Conservation (phyloP, 2,329 filamentous ascomycete species). For the Colletotrichum spinosum region DNA sequence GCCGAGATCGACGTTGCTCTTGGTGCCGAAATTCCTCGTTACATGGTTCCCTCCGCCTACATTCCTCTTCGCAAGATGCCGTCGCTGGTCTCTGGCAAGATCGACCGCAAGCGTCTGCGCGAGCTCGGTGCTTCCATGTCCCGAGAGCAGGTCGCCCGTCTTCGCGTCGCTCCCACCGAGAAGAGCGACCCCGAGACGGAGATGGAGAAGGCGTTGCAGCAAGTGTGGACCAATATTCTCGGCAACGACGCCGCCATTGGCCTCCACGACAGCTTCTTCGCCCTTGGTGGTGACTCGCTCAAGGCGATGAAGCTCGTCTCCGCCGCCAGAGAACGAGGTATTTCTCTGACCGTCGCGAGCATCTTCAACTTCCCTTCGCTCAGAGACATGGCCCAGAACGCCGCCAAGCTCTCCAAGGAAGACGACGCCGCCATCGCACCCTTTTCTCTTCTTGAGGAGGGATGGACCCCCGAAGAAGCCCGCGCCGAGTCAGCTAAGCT, state of each 20-base stretch:
- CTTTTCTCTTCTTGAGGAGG: conserved; percentile 54
- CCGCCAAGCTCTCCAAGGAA: conserved; percentile 41
- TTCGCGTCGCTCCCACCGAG: conserved; percentile 45
- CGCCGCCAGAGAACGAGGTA: conserved; percentile 51
- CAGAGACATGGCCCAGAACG: conserved; percentile 55
- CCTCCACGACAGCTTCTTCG: conserved; percentile 58
- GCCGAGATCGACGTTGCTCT: conserved; percentile 46
- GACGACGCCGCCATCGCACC: conserved; percentile 39
- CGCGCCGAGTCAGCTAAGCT: conserved; percentile 52
- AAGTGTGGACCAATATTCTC: conserved; percentile 53
- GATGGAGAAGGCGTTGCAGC: conserved; percentile 51
- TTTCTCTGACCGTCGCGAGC: conserved; percentile 57
- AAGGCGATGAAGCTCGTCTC: conserved; percentile 64
- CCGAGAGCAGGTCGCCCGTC: conserved; percentile 52
- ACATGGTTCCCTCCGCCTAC: conserved; percentile 62
- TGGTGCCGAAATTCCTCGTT: conserved; percentile 51
- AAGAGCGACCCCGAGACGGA: conserved; percentile 51
- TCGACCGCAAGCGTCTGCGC: conserved; percentile 60
- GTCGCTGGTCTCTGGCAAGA: conserved; percentile 61
- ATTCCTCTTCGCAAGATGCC: conserved; percentile 60
- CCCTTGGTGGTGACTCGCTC: conserved; percentile 62
- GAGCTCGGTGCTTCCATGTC: conserved; percentile 56
- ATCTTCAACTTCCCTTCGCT: conserved; percentile 60
- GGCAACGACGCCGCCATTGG: conserved; percentile 49
- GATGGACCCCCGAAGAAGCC: conserved; percentile 49